Evolutionary conservation across 257 asterid species (phyloP).

Genomic region (Avicennia marina): DNA sequence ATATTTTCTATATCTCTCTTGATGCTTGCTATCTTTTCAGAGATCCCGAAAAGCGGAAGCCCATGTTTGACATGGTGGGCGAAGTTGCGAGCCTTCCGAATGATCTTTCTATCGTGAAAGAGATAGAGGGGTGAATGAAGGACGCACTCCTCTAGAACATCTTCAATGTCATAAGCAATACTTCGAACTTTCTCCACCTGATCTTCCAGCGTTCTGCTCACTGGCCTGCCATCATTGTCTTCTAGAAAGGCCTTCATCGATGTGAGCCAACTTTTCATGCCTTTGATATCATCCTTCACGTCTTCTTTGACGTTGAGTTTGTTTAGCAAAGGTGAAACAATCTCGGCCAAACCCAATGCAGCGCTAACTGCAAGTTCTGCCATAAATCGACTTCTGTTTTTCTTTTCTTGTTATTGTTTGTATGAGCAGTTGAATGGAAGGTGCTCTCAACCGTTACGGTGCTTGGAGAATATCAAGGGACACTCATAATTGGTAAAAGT

Average conservation of each 20-base stretch:
- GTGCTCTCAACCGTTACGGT: no score
- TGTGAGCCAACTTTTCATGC: constrained; percentile 13
- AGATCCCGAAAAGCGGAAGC: constrained; percentile 12
- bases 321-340: background rate
- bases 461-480: no score
- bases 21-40: constrained; percentile 7
- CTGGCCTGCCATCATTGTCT: background rate
- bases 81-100: background rate
- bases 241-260: constrained; percentile 11
- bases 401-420: no score
- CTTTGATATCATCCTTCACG: background rate
- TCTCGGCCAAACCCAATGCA: constrained; percentile 1
- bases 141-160: constrained; percentile 23
- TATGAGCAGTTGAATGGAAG: background rate
- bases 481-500: no score
- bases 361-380: constrained; percentile 29
- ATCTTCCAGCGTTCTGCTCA: background rate
- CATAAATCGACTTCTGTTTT: constrained; percentile 18
- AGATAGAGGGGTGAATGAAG: constrained; percentile 20
- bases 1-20: background rate
- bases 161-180: constrained; percentile 24
- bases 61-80: constrained; percentile 14
- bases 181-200: constrained; percentile 3
- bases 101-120: constrained; percentile 6
- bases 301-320: background rate